phyloP scores from a whole-genome alignment of 2,329 filamentous ascomycete species.

The Decorospora gaudefroyi region DNA sequence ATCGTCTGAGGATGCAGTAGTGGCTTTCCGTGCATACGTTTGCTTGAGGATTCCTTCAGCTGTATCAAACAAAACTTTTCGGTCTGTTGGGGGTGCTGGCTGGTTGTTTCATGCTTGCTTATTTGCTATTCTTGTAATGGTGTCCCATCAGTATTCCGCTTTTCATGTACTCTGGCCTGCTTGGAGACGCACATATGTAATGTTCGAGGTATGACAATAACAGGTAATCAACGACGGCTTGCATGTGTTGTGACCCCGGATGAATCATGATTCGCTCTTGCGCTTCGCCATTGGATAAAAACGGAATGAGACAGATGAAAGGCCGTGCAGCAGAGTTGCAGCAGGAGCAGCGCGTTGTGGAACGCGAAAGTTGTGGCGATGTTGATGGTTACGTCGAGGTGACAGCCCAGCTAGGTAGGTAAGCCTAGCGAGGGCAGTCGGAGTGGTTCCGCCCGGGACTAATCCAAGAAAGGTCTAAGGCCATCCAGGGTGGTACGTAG shows the following conservation, averaged over 20 bases:
- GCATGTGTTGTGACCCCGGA: neutral
- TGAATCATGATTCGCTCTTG: neutral
- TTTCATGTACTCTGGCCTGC: constrained; percentile 34
- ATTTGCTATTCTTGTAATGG: constrained; percentile 19
- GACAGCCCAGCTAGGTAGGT: no score
- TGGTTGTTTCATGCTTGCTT: constrained; percentile 17
- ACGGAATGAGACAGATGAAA: constrained; percentile 16
- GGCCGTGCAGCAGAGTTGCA: constrained; percentile 23
- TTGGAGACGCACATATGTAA: constrained; percentile 9
- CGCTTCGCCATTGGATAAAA: neutral
- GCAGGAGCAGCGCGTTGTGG: constrained; percentile 20
- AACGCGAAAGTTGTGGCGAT: constrained; percentile 18
- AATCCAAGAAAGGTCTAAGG: no score
- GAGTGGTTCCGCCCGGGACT: no score
- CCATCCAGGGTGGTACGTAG: no score
- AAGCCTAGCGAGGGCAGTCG: no score
- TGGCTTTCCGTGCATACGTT: neutral
- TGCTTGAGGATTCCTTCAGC: neutral
- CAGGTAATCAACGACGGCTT: constrained; percentile 2
- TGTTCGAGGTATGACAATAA: constrained; percentile 33
- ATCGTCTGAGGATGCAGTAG: constrained; percentile 3
- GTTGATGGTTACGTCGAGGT: constrained; percentile 5
- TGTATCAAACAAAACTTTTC: constrained; percentile 21
- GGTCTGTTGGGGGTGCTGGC: constrained; percentile 18
- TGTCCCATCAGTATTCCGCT: constrained; percentile 22